Evolutionary conservation across 139 green algal genomes (phyloP).

Genomic region (Volvox africanus): DNA sequence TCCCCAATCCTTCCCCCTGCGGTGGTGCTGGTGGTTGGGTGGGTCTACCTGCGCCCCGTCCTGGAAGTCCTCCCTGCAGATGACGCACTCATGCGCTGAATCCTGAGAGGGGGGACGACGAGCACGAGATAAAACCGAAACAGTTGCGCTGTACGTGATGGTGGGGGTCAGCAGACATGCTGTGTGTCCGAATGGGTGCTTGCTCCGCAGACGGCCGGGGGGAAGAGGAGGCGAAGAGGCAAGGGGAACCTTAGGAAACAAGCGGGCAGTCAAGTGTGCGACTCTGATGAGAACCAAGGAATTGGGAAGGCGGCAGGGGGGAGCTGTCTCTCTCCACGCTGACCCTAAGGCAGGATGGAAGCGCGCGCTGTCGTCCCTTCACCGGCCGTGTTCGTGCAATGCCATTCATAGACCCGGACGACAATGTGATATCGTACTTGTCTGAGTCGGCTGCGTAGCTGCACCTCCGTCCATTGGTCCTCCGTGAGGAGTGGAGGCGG

Average conservation of each 20-base stretch:
- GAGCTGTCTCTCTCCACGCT: too few relatives aligned
- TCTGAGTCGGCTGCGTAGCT: constrained; percentile 26
- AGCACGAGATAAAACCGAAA: too few relatives aligned
- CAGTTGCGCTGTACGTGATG: too few relatives aligned
- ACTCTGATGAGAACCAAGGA: too few relatives aligned
- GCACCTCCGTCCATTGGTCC: constrained; percentile 60
- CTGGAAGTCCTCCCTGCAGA: constrained; percentile 73
- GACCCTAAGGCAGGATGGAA: not conserved
- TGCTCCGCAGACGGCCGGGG: not conserved
- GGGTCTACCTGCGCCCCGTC: constrained; percentile 55
- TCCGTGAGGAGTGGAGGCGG: constrained; percentile 63
- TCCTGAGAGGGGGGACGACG: constrained; percentile 38
- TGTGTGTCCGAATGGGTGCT: too few relatives aligned
- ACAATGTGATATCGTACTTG: not conserved
- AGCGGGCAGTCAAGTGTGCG: too few relatives aligned
- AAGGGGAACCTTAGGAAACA: not conserved
- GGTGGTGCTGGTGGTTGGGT: too few relatives aligned
- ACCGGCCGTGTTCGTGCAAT: too few relatives aligned
- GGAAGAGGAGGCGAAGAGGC: not conserved
- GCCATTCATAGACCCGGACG: too few relatives aligned
- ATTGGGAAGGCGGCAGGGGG: too few relatives aligned
- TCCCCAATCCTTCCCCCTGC: not conserved
- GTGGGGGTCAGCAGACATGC: too few relatives aligned
- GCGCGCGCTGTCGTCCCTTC: too few relatives aligned
- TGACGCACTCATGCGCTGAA: constrained; percentile 63